Conservation (phyloP, 768 basidiomycete genomes). For the Phylloporus arenicola region DNA sequence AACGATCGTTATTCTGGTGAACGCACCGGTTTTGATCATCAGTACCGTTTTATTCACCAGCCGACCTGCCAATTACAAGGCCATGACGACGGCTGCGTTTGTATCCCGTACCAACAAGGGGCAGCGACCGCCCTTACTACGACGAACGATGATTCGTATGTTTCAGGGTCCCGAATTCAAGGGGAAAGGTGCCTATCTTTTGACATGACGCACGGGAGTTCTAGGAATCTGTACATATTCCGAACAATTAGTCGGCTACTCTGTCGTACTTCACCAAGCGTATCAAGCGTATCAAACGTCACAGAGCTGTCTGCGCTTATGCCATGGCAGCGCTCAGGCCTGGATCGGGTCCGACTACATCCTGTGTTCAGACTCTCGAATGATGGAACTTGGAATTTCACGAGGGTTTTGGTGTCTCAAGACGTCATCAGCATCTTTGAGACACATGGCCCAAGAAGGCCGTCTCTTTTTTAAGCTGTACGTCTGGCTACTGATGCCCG, state of each 20-base stretch:
- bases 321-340: background rate
- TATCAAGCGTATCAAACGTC: background rate
- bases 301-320: background rate
- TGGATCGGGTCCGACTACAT: background rate
- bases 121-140: background rate
- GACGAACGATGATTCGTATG: background rate
- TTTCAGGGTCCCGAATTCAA: background rate
- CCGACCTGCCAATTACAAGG: background rate
- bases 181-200: background rate
- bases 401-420: background rate
- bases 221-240: background rate
- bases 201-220: background rate
- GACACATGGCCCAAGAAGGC: background rate
- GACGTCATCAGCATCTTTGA: background rate
- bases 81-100: background rate
- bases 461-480: background rate
- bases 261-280: background rate
- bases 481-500: background rate
- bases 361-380: background rate
- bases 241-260: background rate
- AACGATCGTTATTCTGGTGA: background rate
- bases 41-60: background rate
- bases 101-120: background rate
- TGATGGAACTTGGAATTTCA: no score
- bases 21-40: background rate